A percentile compares a stretch with the other conserved stretches of the same genome.
Evolutionary conservation across 2,329 filamentous ascomycete genomes (phyloP).

Genomic region (Didymella pinodella): DNA sequence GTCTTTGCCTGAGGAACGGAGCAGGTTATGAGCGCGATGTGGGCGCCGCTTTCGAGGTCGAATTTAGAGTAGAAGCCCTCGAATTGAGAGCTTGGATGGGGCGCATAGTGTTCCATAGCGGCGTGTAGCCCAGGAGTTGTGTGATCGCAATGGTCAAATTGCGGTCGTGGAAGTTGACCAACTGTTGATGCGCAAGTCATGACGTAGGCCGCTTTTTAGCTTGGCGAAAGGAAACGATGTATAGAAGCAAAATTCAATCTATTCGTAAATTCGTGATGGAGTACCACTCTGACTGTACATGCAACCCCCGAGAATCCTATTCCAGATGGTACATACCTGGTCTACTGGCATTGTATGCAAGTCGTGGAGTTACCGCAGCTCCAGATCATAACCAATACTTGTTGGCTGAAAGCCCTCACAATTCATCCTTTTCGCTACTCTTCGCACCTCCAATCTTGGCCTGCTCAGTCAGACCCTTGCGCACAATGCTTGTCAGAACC

Average conservation of each 20-base stretch:
- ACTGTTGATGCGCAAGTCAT: constrained; percentile 24
- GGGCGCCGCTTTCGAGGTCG: constrained; percentile 55
- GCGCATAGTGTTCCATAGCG: constrained; percentile 54
- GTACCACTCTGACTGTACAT: not conserved
- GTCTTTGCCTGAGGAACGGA: constrained; percentile 53
- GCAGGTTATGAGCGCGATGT: constrained; percentile 58
- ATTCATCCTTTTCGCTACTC: constrained; percentile 37
- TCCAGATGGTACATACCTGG: not conserved
- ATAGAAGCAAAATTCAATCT: not conserved
- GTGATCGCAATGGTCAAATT: not conserved
- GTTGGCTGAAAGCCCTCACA: constrained; percentile 21
- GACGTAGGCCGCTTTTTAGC: constrained; percentile 28
- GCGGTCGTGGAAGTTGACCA: not conserved
- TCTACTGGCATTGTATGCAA: not conserved
- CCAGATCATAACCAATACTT: not conserved
- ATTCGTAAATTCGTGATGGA: constrained; percentile 1
- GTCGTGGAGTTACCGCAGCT: not conserved
- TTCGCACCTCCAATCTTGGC: constrained; percentile 35
- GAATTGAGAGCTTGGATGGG: constrained; percentile 54
- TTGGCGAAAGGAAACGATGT: constrained; percentile 18
- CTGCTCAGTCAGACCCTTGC: constrained; percentile 59
- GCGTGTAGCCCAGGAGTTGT: not conserved
- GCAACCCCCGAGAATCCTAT: not conserved
- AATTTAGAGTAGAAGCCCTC: constrained; percentile 63
- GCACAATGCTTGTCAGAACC: constrained; percentile 79